A percentile compares a stretch with the other conserved stretches of the same genome.
Conservation (phyloP, 192 early-diverging fungal genomes). For the Gamsiella multidivaricata region DNA sequence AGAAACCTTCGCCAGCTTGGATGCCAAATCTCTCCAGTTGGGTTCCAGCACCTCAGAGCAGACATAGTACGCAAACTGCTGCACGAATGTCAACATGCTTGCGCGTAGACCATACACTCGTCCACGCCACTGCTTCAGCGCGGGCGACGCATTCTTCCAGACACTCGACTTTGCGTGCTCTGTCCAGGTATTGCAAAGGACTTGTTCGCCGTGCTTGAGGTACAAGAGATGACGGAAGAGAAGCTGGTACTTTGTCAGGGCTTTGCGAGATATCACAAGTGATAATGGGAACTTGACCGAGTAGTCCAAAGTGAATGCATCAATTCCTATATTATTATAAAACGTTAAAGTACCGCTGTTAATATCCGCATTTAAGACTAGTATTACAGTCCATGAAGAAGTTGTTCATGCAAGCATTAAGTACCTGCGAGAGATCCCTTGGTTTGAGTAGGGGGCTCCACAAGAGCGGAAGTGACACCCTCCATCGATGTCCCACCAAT, state of each 20-base stretch:
- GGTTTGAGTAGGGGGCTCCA: slow-evolving; percentile 14
- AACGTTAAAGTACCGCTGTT: not conserved
- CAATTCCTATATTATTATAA: slow-evolving; percentile 67
- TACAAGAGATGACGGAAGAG: slow-evolving; percentile 90
- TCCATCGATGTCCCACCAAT: slow-evolving; percentile 18
- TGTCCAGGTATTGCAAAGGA: slow-evolving; percentile 82
- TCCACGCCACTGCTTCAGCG: slow-evolving; percentile 65
- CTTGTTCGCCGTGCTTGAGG: slow-evolving; percentile 89
- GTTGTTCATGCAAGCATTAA: no score
- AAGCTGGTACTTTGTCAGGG: slow-evolving; percentile 91
- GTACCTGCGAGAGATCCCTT: slow-evolving; percentile 42
- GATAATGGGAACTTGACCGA: slow-evolving; percentile 91
- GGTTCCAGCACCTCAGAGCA: slow-evolving; percentile 95
- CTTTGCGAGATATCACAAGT: slow-evolving; percentile 84
- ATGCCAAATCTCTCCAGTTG: slow-evolving; percentile 81
- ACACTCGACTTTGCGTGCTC: slow-evolving; percentile 65
- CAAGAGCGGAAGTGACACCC: slow-evolving; percentile 8
- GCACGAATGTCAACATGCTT: slow-evolving; percentile 91
- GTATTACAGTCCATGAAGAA: not conserved
- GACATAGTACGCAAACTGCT: slow-evolving; percentile 91
- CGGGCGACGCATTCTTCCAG: slow-evolving; percentile 63
- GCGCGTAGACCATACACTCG: slow-evolving; percentile 79
- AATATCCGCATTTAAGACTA: not conserved
- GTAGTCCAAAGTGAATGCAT: slow-evolving; percentile 84
- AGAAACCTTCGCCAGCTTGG: slow-evolving; percentile 66